Conservation (phyloP, 208 protist genomes). For the Crithidia sp. region DNA sequence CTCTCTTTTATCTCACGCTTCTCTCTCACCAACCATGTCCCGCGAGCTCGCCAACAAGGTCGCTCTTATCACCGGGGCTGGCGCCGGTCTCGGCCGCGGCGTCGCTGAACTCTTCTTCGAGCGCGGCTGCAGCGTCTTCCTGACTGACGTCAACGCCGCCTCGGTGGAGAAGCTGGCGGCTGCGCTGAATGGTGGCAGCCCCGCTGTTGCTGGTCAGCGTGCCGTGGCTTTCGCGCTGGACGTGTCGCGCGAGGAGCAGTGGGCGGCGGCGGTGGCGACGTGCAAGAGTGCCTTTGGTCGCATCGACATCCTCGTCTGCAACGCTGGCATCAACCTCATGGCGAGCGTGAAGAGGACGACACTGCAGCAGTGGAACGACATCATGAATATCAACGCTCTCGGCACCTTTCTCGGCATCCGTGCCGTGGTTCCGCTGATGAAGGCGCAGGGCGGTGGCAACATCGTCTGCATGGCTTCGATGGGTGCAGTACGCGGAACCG, state of each 20-base stretch:
- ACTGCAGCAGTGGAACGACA: not conserved
- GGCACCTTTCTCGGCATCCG: not conserved
- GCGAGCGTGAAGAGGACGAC: not conserved
- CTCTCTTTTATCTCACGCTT: not conserved
- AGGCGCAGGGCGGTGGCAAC: not conserved
- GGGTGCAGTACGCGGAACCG: not conserved
- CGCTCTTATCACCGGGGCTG: not conserved
- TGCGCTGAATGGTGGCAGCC: not conserved
- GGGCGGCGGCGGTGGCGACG: not conserved
- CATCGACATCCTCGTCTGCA: slow-evolving; percentile 3
- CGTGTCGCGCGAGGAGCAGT: not conserved
- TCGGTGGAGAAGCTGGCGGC: not conserved
- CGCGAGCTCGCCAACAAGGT: not conserved
- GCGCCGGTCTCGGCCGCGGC: slow-evolving; percentile 1
- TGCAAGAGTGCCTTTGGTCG: not conserved
- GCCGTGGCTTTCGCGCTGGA: not conserved
- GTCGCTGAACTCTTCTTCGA: not conserved
- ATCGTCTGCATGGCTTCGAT: not conserved
- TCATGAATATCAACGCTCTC: not conserved
- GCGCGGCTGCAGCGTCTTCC: not conserved
- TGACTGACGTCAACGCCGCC: not conserved
- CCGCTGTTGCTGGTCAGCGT: not conserved
- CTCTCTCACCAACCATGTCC: not conserved
- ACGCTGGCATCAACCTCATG: slow-evolving; percentile 1
- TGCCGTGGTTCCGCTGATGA: not conserved